Evolutionary conservation across 1,139 yeast genomes (phyloP), one percentile per base, ranked within the genome.

Genomic region (Hemisphaericaspora subhashii): DNA sequence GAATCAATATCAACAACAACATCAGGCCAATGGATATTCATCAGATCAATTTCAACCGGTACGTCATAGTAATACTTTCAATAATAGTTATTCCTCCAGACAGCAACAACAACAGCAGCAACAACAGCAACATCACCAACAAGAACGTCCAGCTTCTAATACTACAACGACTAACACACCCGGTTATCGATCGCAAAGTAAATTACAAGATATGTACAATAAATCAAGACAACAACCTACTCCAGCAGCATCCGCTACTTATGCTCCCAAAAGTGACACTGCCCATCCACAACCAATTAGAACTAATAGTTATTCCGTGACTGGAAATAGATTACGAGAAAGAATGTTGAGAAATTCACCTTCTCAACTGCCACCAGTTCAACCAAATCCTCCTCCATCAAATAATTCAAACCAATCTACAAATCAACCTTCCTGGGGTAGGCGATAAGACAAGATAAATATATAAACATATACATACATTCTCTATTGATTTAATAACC

Each of bases 191-290:
- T 54, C 68, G 3, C 55, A 67, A 8, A 64, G 72, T 42, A 54
- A 69, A 31, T 59, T 72, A 35, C 70, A 66, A 48, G 75, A 68
- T 37, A 55, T 72, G 67, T 65, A 71, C 49, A 65, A 70, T 44
- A 64, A 62, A 46, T 66, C 74, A n/a, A 55, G 74, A 33, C 74
- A 68, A 45, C 71, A 68, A 38, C 53, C 65, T n/a, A 48, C 60
- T 3, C 70, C 71, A 70, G 69, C 5, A 24, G 8, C 24, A 22
- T 6, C 11, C 24, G 55, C 63, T 11, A 66, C 67, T 7, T 28
- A 14, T 9, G 10, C 23, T n/a, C n/a, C 32, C 11, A 29, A 10
- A n/a, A n/a, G n/a, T 10, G 42, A 46, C 61, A 1, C 55, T 5
- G 17, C 16, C 20, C 42, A 33, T 8, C 40, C 33, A 5, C 36